phyloP scores from a whole-genome alignment of 208 protist genomes.

The Leishmania amazonensis region DNA sequence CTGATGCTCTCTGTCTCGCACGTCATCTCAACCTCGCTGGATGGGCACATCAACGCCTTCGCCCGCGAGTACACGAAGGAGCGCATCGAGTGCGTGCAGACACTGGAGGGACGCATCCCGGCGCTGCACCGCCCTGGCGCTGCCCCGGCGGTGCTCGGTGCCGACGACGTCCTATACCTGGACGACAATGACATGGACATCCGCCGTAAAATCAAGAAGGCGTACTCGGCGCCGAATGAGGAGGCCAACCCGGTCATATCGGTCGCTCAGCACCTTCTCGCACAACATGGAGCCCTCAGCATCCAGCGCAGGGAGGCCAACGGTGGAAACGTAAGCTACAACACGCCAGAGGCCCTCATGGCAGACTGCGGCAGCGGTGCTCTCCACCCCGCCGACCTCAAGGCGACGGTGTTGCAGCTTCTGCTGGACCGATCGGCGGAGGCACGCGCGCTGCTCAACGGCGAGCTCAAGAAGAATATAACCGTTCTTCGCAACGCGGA shows the following conservation, averaged over 20 bases:
- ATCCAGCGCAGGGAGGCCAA: slow-evolving; percentile 69
- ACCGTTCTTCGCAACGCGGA: slow-evolving; percentile 67
- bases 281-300: slow-evolving; percentile 28
- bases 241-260: slow-evolving; percentile 92
- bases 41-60: slow-evolving; percentile 47
- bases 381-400: slow-evolving; percentile 94
- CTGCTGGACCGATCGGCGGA: slow-evolving; percentile 45
- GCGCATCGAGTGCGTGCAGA: slow-evolving; percentile 35
- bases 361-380: slow-evolving; percentile 67
- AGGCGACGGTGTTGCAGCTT: slow-evolving; percentile 80
- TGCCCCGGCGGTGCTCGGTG: slow-evolving; percentile 70
- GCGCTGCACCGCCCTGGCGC: slow-evolving; percentile 83
- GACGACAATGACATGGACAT: slow-evolving; percentile 96
- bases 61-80: slow-evolving; percentile 55
- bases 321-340: slow-evolving; percentile 67
- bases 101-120: slow-evolving; percentile 59
- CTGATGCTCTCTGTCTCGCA: slow-evolving; percentile 71
- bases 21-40: slow-evolving; percentile 56
- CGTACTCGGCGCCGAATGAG: slow-evolving; percentile 93
- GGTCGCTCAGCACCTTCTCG: slow-evolving; percentile 72
- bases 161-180: slow-evolving; percentile 97
- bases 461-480: slow-evolving; percentile 66
- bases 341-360: slow-evolving; percentile 31
- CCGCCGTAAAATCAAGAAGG: slow-evolving; percentile 96
- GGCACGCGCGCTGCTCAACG: slow-evolving; percentile 45